These are phyloP conservation scores for Gossypium thurberi DNA, from an alignment of 345 rosid species.

Conservation along the genomic window DNA sequence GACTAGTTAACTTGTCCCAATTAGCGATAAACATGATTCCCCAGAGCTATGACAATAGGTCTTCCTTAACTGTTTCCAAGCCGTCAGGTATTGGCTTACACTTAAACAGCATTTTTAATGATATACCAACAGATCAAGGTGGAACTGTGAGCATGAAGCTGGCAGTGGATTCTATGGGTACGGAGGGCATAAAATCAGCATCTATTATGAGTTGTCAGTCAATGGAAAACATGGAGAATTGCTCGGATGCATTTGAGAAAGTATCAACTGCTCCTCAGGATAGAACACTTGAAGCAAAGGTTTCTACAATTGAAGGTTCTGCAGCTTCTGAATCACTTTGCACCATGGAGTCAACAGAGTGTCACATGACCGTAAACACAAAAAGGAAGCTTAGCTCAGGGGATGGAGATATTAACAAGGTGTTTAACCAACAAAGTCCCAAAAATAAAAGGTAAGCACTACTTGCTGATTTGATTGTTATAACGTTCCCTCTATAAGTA, in stretches of 20 bases:
- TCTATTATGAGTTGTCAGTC: slow-evolving; percentile 1
- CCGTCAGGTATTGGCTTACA: slow-evolving; percentile 55
- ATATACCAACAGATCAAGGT: slow-evolving; percentile 18
- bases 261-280: slow-evolving; percentile 18
- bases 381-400: slow-evolving; percentile 31
- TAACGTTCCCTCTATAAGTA: background rate
- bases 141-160: slow-evolving; percentile 18
- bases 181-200: slow-evolving; percentile 6
- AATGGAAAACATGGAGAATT: slow-evolving; percentile 10
- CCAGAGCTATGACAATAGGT: slow-evolving; percentile 16
- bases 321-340: slow-evolving; percentile 24
- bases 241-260: slow-evolving; percentile 17
- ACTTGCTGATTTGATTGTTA: slow-evolving; percentile 2
- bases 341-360: slow-evolving; percentile 19
- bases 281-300: slow-evolving; percentile 19
- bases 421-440: slow-evolving; percentile 31
- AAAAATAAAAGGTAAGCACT: slow-evolving; percentile 36
- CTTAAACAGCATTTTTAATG: slow-evolving; percentile 42
- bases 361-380: slow-evolving; percentile 21
- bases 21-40: slow-evolving; percentile 13
- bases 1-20: slow-evolving; percentile 21
- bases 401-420: slow-evolving; percentile 29
- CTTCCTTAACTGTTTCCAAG: slow-evolving; percentile 29
- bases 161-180: background rate
- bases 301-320: slow-evolving; percentile 15